These are phyloP conservation scores for Sugiyamaella japonica DNA, from an alignment of 1,139 yeast genomes.

Conservation along the genomic window DNA sequence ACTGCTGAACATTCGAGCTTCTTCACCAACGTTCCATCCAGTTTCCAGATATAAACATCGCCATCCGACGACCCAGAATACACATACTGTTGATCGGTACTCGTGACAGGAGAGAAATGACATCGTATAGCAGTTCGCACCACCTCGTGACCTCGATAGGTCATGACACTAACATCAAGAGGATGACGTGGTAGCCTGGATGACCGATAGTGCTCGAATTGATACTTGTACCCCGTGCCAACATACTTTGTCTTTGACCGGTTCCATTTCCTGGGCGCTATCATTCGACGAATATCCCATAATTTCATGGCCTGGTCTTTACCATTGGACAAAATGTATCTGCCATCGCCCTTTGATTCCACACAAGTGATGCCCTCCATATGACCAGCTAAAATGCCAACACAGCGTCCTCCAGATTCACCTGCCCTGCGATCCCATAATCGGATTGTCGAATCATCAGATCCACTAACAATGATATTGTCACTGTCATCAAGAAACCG, in stretches of 20 bases:
- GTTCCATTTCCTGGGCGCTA: conserved; percentile 12
- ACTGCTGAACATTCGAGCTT: conserved; percentile 21
- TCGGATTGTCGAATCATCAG: conserved; percentile 77
- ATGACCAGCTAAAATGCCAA: conserved; percentile 67
- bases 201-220: conserved; percentile 32
- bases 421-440: conserved; percentile 73
- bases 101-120: conserved; percentile 36
- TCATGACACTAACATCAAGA: conserved; percentile 36
- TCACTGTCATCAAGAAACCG: conserved; percentile 77
- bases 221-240: conserved; percentile 34
- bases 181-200: conserved; percentile 31
- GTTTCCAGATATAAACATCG: conserved; percentile 36
- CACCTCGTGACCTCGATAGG: conserved; percentile 39
- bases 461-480: conserved; percentile 71
- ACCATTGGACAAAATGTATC: conserved; percentile 36
- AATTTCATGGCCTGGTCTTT: conserved; percentile 40
- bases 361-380: conserved; percentile 50
- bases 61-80: conserved; percentile 41
- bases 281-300: conserved; percentile 38
- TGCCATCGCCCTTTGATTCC: conserved; percentile 35
- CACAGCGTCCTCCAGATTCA: conserved; percentile 51
- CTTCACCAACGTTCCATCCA: conserved; percentile 35
- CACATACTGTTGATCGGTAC: conserved; percentile 37
- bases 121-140: conserved; percentile 38
- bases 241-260: conserved; percentile 14